These are phyloP conservation scores for Platanus orientalis DNA, from an alignment of 164 flowering plant species.

Conservation along the genomic window DNA sequence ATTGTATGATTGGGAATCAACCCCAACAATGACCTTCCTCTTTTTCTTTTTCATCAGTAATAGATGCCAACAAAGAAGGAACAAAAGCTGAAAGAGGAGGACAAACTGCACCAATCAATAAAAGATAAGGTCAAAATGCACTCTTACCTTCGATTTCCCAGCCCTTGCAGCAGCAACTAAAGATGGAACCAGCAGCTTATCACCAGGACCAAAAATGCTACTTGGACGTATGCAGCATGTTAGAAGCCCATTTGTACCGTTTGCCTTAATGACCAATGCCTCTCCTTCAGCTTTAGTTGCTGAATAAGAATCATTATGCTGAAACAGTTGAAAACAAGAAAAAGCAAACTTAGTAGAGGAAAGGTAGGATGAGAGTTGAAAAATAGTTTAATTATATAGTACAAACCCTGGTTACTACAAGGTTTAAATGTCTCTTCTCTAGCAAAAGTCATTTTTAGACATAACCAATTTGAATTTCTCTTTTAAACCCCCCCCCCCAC, in stretches of 20 bases:
- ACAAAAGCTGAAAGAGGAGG: neutral
- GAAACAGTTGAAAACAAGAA: constrained; percentile 19
- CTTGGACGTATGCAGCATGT: constrained; percentile 98
- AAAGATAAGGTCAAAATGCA: constrained; percentile 4
- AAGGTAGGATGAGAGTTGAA: neutral
- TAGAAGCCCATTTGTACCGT: constrained; percentile 74
- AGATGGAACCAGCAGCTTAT: constrained; percentile 85
- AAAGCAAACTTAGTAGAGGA: constrained; percentile 1
- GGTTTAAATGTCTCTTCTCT: too few species aligned
- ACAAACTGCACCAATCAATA: too few species aligned
- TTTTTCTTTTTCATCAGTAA: neutral
- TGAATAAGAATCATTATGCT: constrained; percentile 92
- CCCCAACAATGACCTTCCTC: neutral
- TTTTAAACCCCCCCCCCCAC: too few species aligned
- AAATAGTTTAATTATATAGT: too few species aligned
- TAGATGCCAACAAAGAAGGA: too few species aligned
- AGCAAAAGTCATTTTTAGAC: too few species aligned
- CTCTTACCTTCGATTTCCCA: constrained; percentile 80
- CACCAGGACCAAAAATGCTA: constrained; percentile 98
- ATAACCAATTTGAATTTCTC: too few species aligned
- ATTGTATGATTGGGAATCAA: neutral
- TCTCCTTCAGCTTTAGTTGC: constrained; percentile 97
- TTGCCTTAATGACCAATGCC: constrained; percentile 66
- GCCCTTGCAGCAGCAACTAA: constrained; percentile 86
- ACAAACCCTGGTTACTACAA: too few species aligned